Percentiles rank a stretch among this genome's conserved stretches.
phyloP scores from a whole-genome alignment of 108 stramenopile species.

The Nitzschia putrida region DNA sequence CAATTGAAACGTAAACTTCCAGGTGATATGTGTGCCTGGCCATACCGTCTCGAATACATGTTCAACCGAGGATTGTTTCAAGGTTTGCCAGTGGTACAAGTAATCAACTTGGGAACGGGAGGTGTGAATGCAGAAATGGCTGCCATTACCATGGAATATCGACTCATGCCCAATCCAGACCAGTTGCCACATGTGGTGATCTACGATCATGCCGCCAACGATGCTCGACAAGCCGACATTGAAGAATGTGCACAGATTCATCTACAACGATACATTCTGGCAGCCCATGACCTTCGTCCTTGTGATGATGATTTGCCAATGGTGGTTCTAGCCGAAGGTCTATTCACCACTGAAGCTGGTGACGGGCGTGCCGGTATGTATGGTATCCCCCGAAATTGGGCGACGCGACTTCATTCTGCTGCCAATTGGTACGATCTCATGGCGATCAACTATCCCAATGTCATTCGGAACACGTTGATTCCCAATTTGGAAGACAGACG shows the following conservation, averaged over 20 bases:
- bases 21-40: slow-evolving; percentile 8
- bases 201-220: slow-evolving; percentile 15
- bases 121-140: neutral
- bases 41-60: slow-evolving; percentile 2
- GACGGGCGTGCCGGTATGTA: too few relatives aligned
- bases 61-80: slow-evolving; percentile 1
- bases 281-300: slow-evolving; percentile 14
- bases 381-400: too few relatives aligned
- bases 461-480: too few relatives aligned
- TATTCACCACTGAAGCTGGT: too few relatives aligned
- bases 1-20: too few relatives aligned
- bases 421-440: too few relatives aligned
- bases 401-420: too few relatives aligned
- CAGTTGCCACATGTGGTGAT: slow-evolving; percentile 10
- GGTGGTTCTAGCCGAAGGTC: too few relatives aligned
- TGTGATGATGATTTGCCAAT: slow-evolving; percentile 19
- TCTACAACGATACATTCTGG: slow-evolving; percentile 11
- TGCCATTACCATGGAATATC: neutral
- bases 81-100: neutral
- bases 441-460: too few relatives aligned
- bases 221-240: slow-evolving; percentile 1
- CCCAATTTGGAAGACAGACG: too few relatives aligned
- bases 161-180: slow-evolving; percentile 4
- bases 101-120: slow-evolving; percentile 14
- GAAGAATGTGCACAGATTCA: neutral